Conservation (phyloP, 2,329 filamentous ascomycete genomes). For the Chrysoporthe puriensis region DNA sequence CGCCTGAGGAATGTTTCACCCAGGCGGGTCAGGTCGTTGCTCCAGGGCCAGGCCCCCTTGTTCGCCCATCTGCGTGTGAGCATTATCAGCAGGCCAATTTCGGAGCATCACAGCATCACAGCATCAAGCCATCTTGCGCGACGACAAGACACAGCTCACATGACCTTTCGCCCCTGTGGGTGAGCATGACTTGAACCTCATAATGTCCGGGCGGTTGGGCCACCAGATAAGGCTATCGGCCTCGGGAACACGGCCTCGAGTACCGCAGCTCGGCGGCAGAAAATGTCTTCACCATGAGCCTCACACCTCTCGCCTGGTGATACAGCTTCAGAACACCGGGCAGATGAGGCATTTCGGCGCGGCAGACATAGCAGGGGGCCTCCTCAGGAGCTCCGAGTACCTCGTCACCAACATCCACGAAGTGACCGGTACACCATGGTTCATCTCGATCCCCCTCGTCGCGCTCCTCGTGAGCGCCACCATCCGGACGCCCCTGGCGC, state of each 20-base stretch:
- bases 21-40: conserved; percentile 6
- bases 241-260: conserved; percentile 16
- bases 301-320: not conserved
- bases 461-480: conserved; percentile 50
- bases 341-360: conserved; percentile 39
- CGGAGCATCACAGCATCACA: not conserved
- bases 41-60: not conserved
- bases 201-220: conserved; percentile 27
- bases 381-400: conserved; percentile 46
- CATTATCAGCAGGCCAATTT: conserved; percentile 7
- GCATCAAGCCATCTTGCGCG: not conserved
- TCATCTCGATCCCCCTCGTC: conserved; percentile 55
- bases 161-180: conserved; percentile 2
- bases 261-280: not conserved
- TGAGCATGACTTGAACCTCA: conserved; percentile 15
- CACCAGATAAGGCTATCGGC: conserved; percentile 25
- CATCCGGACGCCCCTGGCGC: conserved; percentile 51
- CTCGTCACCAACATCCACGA: conserved; percentile 49
- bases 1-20: conserved; percentile 11
- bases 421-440: conserved; percentile 54
- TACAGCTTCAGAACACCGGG: conserved; percentile 3
- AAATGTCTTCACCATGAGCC: conserved; percentile 17
- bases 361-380: conserved; percentile 35
- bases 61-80: not conserved
- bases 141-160: not conserved